Base-by-base conservation (phyloP, 2,329 filamentous ascomycete genomes). In the Cadophora malorum region DNA sequence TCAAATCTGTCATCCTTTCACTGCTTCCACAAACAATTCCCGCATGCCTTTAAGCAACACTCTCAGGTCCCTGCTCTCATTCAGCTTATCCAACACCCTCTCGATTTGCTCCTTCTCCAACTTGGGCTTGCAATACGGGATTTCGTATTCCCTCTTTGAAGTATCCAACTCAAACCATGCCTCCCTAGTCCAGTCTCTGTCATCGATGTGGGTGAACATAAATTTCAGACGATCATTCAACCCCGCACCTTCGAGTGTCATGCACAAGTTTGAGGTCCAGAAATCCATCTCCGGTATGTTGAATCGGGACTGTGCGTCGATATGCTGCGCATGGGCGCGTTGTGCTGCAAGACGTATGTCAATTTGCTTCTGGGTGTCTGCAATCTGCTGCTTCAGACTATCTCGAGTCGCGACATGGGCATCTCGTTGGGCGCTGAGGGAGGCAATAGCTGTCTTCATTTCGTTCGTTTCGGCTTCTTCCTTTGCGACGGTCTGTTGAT, bases 251-350 rank as follows among this genome's bases (percentile, higher is more conserved):
- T 98, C 95, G 76, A 99, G 96, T 69, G 91, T 85, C 77, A 98
- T 80, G 67, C 95, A 94, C 68, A 99, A 83, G 78, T 95, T 96
- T 65, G 91, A 91, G 78, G 97, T 92, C 96, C 96, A 99, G 78
- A 98, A 98, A 73, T 94, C 92, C 56, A 99, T 85, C 82, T 99
- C 96, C 0, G 96, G 96, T 53, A 92, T 87, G 80, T 99, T 98
- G 80, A 95, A 92, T 41, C 93, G 88, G 64, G 91, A 88, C 81
- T 98, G 95, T 1, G 90, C 87, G 75, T 96, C 93, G 47, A 97
- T 84, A 74, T 93, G 89, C 70, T 88, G 86, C 59, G 91, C 89
- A 78, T 92, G 89, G 70, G 87, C 87, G 63, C 88, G 84, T 80
- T 94, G 91, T 14, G 90, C 89, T n/a, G 90, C 90, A 25, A 91